These are phyloP conservation scores for Phytophthora crassamura DNA, from an alignment of 352 stramenopile species.

Conservation along the genomic window DNA sequence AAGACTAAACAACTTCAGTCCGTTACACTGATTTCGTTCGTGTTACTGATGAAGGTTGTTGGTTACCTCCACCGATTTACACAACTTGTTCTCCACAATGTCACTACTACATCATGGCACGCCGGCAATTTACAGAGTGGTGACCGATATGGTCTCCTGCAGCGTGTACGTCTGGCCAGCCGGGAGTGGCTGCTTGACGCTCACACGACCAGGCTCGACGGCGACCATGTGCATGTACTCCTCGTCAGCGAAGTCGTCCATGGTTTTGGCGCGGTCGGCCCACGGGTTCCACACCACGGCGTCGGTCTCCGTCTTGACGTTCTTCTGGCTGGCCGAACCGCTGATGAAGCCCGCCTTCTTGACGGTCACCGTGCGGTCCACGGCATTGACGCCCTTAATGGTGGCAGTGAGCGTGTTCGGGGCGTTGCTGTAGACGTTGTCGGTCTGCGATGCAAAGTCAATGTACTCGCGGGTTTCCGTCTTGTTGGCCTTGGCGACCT, in stretches of 20 bases:
- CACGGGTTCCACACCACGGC: conserved; percentile 94
- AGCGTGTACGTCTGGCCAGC: conserved; percentile 59
- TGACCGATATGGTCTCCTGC: conserved; percentile 30
- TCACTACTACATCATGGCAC: no score
- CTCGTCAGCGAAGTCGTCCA: conserved; percentile 95
- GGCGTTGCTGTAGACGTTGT: conserved; percentile 87
- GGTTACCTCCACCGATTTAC: no score
- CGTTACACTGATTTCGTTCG: no score
- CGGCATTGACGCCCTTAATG: conserved; percentile 49
- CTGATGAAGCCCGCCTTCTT: conserved; percentile 63
- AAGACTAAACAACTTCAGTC: no score
- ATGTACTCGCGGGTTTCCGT: conserved; percentile 67
- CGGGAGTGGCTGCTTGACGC: conserved; percentile 43
- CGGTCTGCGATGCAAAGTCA: conserved; percentile 75
- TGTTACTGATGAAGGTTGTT: no score
- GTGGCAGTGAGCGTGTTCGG: conserved; percentile 54
- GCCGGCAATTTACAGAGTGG: conserved; percentile 21
- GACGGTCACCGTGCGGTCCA: conserved; percentile 60
- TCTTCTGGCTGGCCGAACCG: conserved; percentile 17
- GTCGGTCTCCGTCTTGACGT: conserved; percentile 57
- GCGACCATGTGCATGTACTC: conserved; percentile 96
- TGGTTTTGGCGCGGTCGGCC: conserved; percentile 89
- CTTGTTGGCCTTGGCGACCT: conserved; percentile 73
- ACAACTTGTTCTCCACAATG: no score
- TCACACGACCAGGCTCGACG: conserved; percentile 93